A percentile compares a stretch with the other conserved stretches of the same genome.
Conservation (phyloP, 2,329 filamentous ascomycete genomes). For the Drechslera avenae region DNA sequence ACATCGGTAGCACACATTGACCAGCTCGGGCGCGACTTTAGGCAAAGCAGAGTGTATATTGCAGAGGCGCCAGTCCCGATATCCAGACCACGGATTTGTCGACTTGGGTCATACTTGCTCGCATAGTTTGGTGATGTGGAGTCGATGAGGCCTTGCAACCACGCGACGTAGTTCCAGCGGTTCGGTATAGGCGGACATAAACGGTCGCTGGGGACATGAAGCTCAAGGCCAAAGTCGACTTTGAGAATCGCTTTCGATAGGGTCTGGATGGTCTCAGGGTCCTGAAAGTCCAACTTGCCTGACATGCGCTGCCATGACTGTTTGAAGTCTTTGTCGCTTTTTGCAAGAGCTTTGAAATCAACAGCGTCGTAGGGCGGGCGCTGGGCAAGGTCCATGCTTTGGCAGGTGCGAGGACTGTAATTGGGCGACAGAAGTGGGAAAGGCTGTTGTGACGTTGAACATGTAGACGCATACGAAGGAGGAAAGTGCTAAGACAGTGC, state of each 20-base stretch:
- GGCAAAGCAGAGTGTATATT: conserved; percentile 87
- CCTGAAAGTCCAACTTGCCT: conserved; percentile 76
- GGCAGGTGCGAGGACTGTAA: not conserved
- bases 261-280: conserved; percentile 74
- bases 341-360: conserved; percentile 66
- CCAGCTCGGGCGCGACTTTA: conserved; percentile 71
- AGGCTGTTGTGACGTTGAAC: conserved; percentile 3
- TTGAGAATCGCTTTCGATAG: conserved; percentile 80
- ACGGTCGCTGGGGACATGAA: conserved; percentile 76
- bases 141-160: conserved; percentile 83
- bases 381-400: conserved; percentile 33
- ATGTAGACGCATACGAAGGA: not conserved
- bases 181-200: conserved; percentile 80
- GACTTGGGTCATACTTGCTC: conserved; percentile 55
- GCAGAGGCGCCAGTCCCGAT: conserved; percentile 89
- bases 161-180: conserved; percentile 87
- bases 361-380: conserved; percentile 59
- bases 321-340: conserved; percentile 64
- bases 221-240: conserved; percentile 71
- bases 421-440: not conserved
- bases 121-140: conserved; percentile 59
- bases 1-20: conserved; percentile 65
- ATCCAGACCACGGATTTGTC: conserved; percentile 73
- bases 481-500: conserved; percentile 11
- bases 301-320: conserved; percentile 54